phyloP scores from a whole-genome alignment of 805 yeast species.

The Kluyveromyces nonfermentans region DNA sequence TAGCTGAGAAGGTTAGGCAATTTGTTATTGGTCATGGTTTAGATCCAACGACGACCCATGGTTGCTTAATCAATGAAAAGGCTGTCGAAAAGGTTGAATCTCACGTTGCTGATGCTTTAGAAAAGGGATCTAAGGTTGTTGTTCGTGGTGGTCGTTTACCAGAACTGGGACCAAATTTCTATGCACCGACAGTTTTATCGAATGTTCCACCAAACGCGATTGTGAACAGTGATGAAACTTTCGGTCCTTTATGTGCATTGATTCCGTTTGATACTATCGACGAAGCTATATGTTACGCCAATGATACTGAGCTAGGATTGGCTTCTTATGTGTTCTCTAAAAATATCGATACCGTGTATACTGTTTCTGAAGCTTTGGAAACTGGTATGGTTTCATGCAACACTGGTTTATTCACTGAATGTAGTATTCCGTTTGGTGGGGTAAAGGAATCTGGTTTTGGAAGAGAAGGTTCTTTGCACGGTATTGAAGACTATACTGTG shows the following conservation, averaged over 20 bases:
- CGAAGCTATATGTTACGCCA: constrained; percentile 45
- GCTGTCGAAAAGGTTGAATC: constrained; percentile 45
- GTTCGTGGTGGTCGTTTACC: constrained; percentile 45
- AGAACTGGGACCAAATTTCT: constrained; percentile 41
- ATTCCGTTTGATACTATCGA: constrained; percentile 44
- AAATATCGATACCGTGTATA: constrained; percentile 40
- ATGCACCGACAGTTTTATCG: constrained; percentile 45
- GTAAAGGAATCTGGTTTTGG: constrained; percentile 61
- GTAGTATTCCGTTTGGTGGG: constrained; percentile 54
- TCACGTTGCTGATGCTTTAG: constrained; percentile 45
- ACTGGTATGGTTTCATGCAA: constrained; percentile 60
- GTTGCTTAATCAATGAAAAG: constrained; percentile 43
- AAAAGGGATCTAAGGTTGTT: constrained; percentile 44
- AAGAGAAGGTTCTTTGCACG: constrained; percentile 56
- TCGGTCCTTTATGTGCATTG: constrained; percentile 56
- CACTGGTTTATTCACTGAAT: constrained; percentile 48
- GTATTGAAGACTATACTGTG: constrained; percentile 51
- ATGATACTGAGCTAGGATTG: constrained; percentile 47
- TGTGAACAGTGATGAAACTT: constrained; percentile 50
- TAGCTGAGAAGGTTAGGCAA: constrained; percentile 36
- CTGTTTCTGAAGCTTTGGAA: constrained; percentile 48
- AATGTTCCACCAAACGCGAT: constrained; percentile 43
- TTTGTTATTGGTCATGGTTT: constrained; percentile 52
- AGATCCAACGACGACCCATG: constrained; percentile 42
- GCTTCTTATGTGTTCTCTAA: constrained; percentile 52